Conservation (phyloP, 345 rosid genomes). For the Aurinia saxatilis region DNA sequence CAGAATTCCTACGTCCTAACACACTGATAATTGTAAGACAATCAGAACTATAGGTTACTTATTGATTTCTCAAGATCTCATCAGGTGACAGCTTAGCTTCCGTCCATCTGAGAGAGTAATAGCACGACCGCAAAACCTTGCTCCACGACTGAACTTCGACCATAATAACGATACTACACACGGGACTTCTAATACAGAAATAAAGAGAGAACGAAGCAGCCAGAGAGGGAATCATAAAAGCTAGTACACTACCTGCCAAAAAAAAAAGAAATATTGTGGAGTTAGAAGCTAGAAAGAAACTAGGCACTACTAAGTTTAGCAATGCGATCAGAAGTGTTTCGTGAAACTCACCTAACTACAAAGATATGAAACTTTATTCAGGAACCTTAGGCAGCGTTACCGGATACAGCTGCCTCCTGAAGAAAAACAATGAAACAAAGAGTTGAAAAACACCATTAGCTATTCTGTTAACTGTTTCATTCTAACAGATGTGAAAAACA, state of each 20-base stretch:
- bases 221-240: constrained; percentile 33
- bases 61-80: constrained; percentile 44
- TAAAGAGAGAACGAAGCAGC: constrained; percentile 33
- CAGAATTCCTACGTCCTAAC: constrained; percentile 40
- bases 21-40: constrained; percentile 20
- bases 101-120: constrained; percentile 7
- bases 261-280: not conserved
- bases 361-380: constrained; percentile 26
- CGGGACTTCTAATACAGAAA: constrained; percentile 26
- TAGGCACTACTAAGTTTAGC: not conserved
- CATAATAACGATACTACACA: constrained; percentile 10
- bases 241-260: constrained; percentile 57
- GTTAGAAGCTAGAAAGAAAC: constrained; percentile 1
- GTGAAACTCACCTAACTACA: constrained; percentile 36
- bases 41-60: constrained; percentile 38
- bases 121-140: constrained; percentile 12
- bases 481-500: not conserved
- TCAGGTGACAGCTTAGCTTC: constrained; percentile 21
- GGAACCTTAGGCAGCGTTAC: constrained; percentile 52
- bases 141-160: constrained; percentile 18
- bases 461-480: not conserved
- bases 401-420: constrained; percentile 64
- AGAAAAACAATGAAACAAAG: not conserved
- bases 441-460: not conserved
- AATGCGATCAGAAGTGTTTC: not conserved